phyloP scores from a whole-genome alignment of 495 filamentous ascomycete species.

The Penicillium chermesinum region DNA sequence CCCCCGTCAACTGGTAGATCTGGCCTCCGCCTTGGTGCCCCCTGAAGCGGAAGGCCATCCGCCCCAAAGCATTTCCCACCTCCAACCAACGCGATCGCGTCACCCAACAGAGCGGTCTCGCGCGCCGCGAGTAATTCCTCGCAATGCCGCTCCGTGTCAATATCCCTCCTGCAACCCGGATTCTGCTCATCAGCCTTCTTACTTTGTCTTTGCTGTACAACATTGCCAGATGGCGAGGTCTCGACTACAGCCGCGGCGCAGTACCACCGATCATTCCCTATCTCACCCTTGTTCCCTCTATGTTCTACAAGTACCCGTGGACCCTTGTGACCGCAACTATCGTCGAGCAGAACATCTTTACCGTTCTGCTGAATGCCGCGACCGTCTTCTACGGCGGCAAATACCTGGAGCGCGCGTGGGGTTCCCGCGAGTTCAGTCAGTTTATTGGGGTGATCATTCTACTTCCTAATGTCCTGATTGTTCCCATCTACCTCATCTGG shows the following conservation, averaged over 20 bases:
- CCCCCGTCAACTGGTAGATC: no score
- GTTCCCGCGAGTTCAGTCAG: conserved; percentile 84
- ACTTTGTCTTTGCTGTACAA: conserved; percentile 78
- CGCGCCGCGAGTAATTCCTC: conserved; percentile 24
- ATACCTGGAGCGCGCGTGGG: conserved; percentile 95
- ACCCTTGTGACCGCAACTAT: conserved; percentile 81
- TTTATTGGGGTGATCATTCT: conserved; percentile 75
- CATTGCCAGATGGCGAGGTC: conserved; percentile 53
- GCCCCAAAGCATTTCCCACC: neutral
- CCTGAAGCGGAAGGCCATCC: neutral
- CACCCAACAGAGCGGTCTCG: conserved; percentile 24
- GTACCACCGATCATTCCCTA: conserved; percentile 67
- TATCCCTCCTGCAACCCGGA: conserved; percentile 83
- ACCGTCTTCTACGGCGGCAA: conserved; percentile 91
- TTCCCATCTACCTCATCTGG: conserved; percentile 66
- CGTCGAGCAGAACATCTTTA: conserved; percentile 91
- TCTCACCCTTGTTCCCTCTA: conserved; percentile 77
- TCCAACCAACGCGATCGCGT: conserved; percentile 1
- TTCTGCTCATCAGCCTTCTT: conserved; percentile 67
- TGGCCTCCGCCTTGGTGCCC: neutral
- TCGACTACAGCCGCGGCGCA: conserved; percentile 53
- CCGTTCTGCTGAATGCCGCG: conserved; percentile 68
- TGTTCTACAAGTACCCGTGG: conserved; percentile 86
- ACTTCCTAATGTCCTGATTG: conserved; percentile 72
- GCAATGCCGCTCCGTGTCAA: conserved; percentile 81